Evolutionary conservation across 2,329 filamentous ascomycete genomes (phyloP), one percentile per base, ranked within the genome.

Genomic region (Xenoacremonium recifei): DNA sequence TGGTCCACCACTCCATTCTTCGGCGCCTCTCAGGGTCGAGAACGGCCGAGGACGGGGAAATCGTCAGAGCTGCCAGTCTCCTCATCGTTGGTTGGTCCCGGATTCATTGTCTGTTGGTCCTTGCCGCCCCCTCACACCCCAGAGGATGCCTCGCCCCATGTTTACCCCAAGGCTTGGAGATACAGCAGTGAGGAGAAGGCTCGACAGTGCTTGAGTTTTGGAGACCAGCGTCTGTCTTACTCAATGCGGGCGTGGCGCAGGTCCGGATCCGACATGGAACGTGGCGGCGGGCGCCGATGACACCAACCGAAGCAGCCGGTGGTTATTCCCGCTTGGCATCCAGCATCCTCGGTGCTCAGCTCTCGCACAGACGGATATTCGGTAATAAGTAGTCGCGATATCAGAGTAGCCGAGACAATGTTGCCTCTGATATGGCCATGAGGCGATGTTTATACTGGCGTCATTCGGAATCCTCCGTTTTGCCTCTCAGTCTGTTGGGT

Each of bases 141-240:
- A 37, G 35, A 7, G 31, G 21, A 17, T 21, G 38, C 20, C 35
- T 48, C 36, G 29, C 37, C 17, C 11, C 25, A 40, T 36, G 35
- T 23, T 33, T 44, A 44, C 44, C 40, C 44, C 44, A 54, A 45
- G 42, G 38, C 25, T 37, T 39, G 40, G 21, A 15, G 29, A 32
- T 34, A 5, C 21, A 21, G 32, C n/a, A 37, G 18, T 48, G 52
- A 55, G 52, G 52, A 33, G 48, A 54, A 53, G 53, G 46, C 52
- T 53, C 48, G 45, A 9, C 13, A 13, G 7, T 27, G 13, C 7
- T 27, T 27, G 9, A 9, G 13, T 27, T 13, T 7, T 27, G 9
- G 9, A 7, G 9, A 27, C 9, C 23, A 27, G 23, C 23, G 13
- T 27, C 23, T n/a, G n/a, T n/a, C 7, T 27, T 27, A 13, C 23